phyloP scores from a whole-genome alignment of 73 alveolate species.

The Tetrahymena elliotti region DNA sequence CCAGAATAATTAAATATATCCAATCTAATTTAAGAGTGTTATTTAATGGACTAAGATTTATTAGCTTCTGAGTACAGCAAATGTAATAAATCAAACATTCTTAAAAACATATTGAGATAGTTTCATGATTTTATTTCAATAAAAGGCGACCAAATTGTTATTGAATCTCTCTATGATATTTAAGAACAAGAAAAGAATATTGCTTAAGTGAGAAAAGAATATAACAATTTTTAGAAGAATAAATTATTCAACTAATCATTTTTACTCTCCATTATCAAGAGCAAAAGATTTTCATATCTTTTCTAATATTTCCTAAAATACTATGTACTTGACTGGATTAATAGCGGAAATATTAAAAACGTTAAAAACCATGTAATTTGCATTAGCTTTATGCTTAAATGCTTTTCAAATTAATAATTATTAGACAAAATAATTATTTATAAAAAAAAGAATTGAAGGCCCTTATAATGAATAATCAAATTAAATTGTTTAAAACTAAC shows the following conservation, averaged over 20 bases:
- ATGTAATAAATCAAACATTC: not conserved
- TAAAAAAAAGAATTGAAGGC: not conserved
- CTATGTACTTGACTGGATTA: not conserved
- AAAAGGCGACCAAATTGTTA: not conserved
- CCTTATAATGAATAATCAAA: too few species aligned
- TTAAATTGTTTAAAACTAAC: too few species aligned
- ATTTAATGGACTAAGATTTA: not conserved
- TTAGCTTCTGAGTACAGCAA: not conserved
- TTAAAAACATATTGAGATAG: not conserved
- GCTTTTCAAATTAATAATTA: not conserved
- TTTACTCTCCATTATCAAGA: not conserved
- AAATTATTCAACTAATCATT: not conserved
- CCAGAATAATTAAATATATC: not conserved
- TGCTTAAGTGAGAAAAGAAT: not conserved
- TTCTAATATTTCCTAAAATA: not conserved
- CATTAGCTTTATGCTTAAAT: not conserved
- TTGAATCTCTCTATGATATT: not conserved
- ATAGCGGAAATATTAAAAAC: not conserved
- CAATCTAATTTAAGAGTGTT: not conserved
- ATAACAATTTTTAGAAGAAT: too few species aligned
- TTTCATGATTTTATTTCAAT: not conserved
- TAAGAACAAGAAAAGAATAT: not conserved
- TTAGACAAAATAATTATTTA: not conserved
- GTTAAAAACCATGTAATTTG: not conserved
- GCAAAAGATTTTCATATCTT: not conserved